Evolutionary conservation across 1,284 basidiomycete species (phyloP), one percentile per base, ranked within the genome.

Genomic region (Hypsizygus ulmarius): DNA sequence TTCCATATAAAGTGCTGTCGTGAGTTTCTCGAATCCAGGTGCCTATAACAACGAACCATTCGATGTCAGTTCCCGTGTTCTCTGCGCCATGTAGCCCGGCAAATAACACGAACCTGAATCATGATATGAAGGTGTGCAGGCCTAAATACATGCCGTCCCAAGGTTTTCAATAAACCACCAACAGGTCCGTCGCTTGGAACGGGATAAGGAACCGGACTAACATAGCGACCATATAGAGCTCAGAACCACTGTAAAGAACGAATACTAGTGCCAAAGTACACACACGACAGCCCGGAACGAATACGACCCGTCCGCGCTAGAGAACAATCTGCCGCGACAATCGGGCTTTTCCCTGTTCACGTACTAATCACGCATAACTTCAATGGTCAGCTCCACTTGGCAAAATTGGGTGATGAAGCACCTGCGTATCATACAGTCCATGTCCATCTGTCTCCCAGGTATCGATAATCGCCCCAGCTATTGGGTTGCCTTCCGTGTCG

Each of bases 391-490:
- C 11, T 29, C 8, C 10, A 9, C 8, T 14, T 19, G 28, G 42
- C 27, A 14, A 19, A n/a, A 38, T 32, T 38, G 33, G 21, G 32
- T 25, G 21, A 25, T 3, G 15, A 2, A 25, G 36, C 59, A 66
- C 64, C 64, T 82, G 77, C 8, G 68, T 77, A 59, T 82, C 74
- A 57, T 77, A 83, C 61, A 69, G 62, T 57, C 89, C 87, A 50
- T 79, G 61, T 3, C 74, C 75, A 62, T 93, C 90, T n/a, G 90
- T 84, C 67, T 93, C 90, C 92, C 90, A 93, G 11, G 89, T 92
- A 50, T 93, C 87, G 52, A 93, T 86, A 28, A 76, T 61, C 1
- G 84, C 86, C 51, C 74, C 72, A 3, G 80, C 60, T 42, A 93
- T 75, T 1, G 86, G 84, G n/a, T 78, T 72, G 19, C 91, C 90